Base-by-base conservation (phyloP, 2,329 filamentous ascomycete species). In the Emmonsiellopsis sp. region DNA sequence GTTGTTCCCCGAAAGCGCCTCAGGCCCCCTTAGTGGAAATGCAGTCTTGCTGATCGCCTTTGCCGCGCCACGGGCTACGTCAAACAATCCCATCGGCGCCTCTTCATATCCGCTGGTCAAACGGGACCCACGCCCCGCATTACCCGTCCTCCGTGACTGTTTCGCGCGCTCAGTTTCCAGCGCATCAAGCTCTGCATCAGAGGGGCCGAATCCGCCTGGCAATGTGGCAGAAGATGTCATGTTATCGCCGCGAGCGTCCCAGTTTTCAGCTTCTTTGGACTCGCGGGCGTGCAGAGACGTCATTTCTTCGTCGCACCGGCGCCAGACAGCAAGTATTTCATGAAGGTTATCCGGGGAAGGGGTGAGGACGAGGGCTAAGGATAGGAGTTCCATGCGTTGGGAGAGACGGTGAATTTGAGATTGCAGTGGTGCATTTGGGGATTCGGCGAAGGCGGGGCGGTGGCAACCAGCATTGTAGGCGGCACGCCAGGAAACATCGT, bases 371-470 rank as follows among this genome's bases (percentile, higher is more conserved):
- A 85, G 72, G 2, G 82, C 77, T 49, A 83, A 75, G 5, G 80
- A 82, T 14, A 85, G 76, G 3, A 85, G 74, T 61, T 85, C 82
- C 73, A 83, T 83, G 49, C 82, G 75, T 63, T 85, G 81, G 51
- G 83, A 79, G 11, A 85, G 73, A 51, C 76, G 75, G 44, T 76
- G 74, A 21, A 85, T 73, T 61, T 76, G 65, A 57, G 70, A 60
- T 55, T 66, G 67, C 33, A 73, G 61, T 59, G 62, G 56, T 55
- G 67, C 56, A 32, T 66, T 56, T 54, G 57, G 62, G 52, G 63
- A 61, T 56, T 56, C 65, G 52, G 61, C 60, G 45, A 63, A 54
- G 37, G 58, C 60, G 37, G 68, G 59, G 50, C 75, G 74, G 67
- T 82, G 77, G 47, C 79, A 76, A 14, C 82, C 82, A 17, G 82